phyloP scores from a whole-genome alignment of 768 basidiomycete genomes.

The Auricularia cornea region DNA sequence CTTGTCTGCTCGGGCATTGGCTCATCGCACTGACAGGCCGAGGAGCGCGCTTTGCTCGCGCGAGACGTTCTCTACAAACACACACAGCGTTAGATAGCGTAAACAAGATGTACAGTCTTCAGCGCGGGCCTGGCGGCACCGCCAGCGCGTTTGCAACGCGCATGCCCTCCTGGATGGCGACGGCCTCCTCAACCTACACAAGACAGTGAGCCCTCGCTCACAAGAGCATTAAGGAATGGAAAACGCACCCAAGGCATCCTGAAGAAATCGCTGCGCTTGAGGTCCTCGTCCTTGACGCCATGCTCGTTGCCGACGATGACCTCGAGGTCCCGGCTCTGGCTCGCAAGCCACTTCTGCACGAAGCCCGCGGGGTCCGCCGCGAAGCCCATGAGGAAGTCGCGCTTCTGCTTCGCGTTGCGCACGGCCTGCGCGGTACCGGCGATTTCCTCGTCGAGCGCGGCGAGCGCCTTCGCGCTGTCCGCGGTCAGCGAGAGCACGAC shows the following conservation, averaged over 20 bases:
- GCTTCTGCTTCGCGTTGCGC: conserved; percentile 79
- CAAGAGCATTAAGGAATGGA: conserved; percentile 27
- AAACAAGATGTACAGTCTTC: too few relatives aligned
- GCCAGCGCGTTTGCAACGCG: conserved; percentile 41
- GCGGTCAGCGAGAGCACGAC: conserved; percentile 62
- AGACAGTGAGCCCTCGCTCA: conserved; percentile 2
- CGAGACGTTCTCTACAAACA: too few relatives aligned
- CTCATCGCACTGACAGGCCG: too few relatives aligned
- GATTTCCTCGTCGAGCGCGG: conserved; percentile 86
- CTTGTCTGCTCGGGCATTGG: too few relatives aligned
- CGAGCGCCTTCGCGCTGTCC: conserved; percentile 57
- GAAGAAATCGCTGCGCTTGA: conserved; percentile 86
- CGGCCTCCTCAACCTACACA: conserved; percentile 46
- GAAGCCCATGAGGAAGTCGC: conserved; percentile 78
- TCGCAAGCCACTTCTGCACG: conserved; percentile 85
- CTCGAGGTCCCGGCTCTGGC: conserved; percentile 86
- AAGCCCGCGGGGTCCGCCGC: conserved; percentile 70
- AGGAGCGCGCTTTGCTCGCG: too few relatives aligned
- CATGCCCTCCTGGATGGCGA: conserved; percentile 76
- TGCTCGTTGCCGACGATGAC: conserved; percentile 69
- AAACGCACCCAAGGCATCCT: conserved; percentile 71
- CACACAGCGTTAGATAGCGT: too few relatives aligned
- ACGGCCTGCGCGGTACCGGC: conserved; percentile 77
- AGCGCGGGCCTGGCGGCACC: not conserved
- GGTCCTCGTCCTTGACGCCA: conserved; percentile 81